Evolutionary conservation across 768 basidiomycete genomes (phyloP), one percentile per base, ranked within the genome.

Genomic region (Boletus rex-veris): DNA sequence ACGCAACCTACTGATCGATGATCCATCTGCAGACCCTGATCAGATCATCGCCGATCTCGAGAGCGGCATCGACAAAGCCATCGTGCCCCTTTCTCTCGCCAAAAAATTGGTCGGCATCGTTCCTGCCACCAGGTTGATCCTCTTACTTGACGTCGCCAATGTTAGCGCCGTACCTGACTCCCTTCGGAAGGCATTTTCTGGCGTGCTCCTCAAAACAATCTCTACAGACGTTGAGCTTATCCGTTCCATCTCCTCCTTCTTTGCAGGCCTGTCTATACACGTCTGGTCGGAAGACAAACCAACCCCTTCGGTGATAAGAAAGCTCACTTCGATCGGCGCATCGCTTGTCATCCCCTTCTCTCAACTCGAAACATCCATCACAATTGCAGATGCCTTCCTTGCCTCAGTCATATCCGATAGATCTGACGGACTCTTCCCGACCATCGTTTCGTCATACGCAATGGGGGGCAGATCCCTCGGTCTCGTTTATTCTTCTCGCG

Each of bases 401-500:
- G 83, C 94, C 1, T 80, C 86, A 4, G 71, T 97, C 45, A 71
- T 78, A 19, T 92, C 93, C 1, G 96, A 99, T 70, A 84, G 97
- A 45, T 77, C 84, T 0, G 97, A 98, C 69, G 92, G 91, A 33
- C 81, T 99, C 38, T 94, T 92, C 73, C 91, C 95, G 0, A 99
- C 97, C 9, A 78, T 98, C 47, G 88, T 98, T 31, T 86, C 92
- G 12, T 86, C 89, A 1, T 69, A 74, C 46, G 62, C 71, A 1
- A 80, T 89, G 57, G 82, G 82, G 19, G 87, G 88, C 24, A 83
- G 84, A 59, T 78, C 86, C 6, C 83, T 98, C 15, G 97, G 97
- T 16, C 81, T 99, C 51, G 97, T 98, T 35, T 99, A 99, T 74
- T 98, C 97, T 11, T 98, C 96, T 19, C 63, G 70, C 48, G 85